Evolutionary conservation across 2,329 filamentous ascomycete genomes (phyloP).

Genomic region (Aspergillus flavus): DNA sequence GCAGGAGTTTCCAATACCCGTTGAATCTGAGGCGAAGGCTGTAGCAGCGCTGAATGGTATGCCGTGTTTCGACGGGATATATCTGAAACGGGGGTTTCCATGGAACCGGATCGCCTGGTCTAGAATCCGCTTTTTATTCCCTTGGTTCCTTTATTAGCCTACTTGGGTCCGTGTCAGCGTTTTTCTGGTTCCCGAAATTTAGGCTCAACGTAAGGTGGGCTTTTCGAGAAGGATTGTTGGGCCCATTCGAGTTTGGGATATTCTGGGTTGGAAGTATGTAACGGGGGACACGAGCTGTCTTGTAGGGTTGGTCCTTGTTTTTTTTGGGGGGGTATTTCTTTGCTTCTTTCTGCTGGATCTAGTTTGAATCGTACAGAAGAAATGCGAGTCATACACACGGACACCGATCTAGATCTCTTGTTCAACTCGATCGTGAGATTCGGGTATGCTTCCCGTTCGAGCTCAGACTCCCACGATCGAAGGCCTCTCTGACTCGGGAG

Average conservation of each 20-base stretch:
- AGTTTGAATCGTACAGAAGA: neutral
- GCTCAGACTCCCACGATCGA: neutral
- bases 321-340: neutral
- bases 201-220: neutral
- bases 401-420: neutral
- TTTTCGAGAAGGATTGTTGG: slow-evolving; percentile 1
- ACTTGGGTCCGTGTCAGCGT: neutral
- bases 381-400: neutral
- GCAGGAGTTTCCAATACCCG: neutral
- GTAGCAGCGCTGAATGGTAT: neutral
- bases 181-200: neutral
- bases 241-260: neutral
- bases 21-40: neutral
- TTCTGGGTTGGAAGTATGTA: neutral
- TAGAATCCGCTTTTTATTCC: neutral
- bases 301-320: neutral
- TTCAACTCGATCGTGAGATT: neutral
- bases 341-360: neutral
- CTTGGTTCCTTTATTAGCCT: neutral
- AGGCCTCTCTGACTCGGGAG: neutral
- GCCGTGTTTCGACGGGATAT: slow-evolving; percentile 3
- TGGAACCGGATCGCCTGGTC: neutral
- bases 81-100: slow-evolving; percentile 1
- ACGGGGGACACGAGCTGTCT: neutral
- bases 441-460: neutral